Conservation (phyloP, 2,329 filamentous ascomycete species). For the Triangularia setosa region DNA sequence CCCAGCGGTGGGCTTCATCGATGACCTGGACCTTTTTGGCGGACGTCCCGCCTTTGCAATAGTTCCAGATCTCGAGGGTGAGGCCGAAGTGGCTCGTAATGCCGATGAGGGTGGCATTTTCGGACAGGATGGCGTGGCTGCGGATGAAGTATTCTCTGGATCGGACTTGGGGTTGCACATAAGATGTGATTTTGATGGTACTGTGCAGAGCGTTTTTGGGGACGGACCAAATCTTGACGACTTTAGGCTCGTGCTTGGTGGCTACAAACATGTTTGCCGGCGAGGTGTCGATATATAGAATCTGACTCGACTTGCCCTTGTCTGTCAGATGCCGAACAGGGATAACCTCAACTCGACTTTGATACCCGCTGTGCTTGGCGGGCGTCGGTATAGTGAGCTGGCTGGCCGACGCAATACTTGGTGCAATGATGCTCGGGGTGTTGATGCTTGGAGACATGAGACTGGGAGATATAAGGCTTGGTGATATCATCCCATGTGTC, state of each 20-base stretch:
- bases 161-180: slow-evolving; percentile 35
- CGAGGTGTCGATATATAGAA: slow-evolving; percentile 36
- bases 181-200: slow-evolving; percentile 37
- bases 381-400: not conserved
- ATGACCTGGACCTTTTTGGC: slow-evolving; percentile 37
- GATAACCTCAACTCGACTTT: slow-evolving; percentile 8
- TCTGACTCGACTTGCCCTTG: slow-evolving; percentile 26
- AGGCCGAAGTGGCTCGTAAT: slow-evolving; percentile 38
- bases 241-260: slow-evolving; percentile 29
- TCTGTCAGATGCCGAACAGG: slow-evolving; percentile 20
- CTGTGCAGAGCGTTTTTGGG: slow-evolving; percentile 22
- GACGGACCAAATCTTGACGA: slow-evolving; percentile 28
- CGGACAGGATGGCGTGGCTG: slow-evolving; percentile 39
- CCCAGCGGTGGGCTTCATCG: slow-evolving; percentile 38
- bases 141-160: slow-evolving; percentile 40
- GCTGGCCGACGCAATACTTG: not conserved
- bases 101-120: slow-evolving; percentile 34
- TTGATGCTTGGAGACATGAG: not conserved
- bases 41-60: slow-evolving; percentile 27
- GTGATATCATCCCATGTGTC: not conserved
- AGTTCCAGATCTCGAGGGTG: slow-evolving; percentile 38
- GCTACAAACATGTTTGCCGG: slow-evolving; percentile 30
- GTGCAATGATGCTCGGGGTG: not conserved
- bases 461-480: not conserved
- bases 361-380: slow-evolving; percentile 1